Evolutionary conservation across 2,329 filamentous ascomycete genomes (phyloP).

Genomic region (Botrytis elliptica): DNA sequence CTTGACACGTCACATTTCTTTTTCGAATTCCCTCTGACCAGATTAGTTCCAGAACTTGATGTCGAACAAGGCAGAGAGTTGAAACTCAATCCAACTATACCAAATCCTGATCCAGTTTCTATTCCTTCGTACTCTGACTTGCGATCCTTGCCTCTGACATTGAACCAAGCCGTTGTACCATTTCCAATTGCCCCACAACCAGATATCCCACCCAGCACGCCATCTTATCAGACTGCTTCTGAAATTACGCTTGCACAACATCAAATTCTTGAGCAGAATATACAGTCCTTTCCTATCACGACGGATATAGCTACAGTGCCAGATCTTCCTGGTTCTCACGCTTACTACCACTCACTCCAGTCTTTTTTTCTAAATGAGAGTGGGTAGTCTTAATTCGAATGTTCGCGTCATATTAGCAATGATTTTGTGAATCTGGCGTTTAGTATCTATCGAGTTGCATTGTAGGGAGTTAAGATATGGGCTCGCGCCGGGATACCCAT

Average conservation of each 20-base stretch:
- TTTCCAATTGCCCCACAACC: not conserved
- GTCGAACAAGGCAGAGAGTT: not conserved
- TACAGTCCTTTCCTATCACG: not conserved
- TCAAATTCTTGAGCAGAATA: not conserved
- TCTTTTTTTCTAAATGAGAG: not conserved
- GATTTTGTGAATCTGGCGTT: too few relatives aligned
- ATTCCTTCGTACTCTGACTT: not conserved
- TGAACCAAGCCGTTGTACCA: not conserved
- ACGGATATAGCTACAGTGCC: not conserved
- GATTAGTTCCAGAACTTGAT: not conserved
- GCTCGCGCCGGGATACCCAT: not conserved
- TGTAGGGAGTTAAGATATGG: not conserved
- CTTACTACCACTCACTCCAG: slow-evolving; percentile 1
- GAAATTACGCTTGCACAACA: not conserved
- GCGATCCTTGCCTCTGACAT: not conserved
- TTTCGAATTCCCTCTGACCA: not conserved
- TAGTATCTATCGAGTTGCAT: too few relatives aligned
- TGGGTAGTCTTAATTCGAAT: not conserved
- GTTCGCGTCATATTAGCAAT: too few relatives aligned
- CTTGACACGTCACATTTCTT: too few relatives aligned
- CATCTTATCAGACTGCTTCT: not conserved
- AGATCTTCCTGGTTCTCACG: not conserved
- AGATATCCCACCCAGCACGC: not conserved
- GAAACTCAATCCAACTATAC: not conserved
- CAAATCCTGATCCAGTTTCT: not conserved